Evolutionary conservation across 257 asterid species (phyloP).

Genomic region (Ilex asprella): DNA sequence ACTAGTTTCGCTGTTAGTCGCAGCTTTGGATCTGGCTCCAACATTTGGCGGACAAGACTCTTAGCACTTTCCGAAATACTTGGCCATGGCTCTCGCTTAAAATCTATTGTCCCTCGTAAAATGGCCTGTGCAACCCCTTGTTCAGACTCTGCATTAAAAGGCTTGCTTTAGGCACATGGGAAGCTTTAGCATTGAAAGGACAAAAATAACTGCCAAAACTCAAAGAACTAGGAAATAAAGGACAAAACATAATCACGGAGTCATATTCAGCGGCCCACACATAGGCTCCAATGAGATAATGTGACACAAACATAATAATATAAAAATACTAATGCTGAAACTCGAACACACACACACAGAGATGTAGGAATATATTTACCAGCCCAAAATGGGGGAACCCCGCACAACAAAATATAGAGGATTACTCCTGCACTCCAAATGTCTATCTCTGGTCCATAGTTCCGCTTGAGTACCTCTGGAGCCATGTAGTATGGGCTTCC

Average conservation of each 20-base stretch:
- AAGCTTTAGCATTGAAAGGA: constrained; percentile 7
- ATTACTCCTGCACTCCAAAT: constrained; percentile 97
- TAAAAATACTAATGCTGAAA: not conserved
- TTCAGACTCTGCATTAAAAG: constrained; percentile 71
- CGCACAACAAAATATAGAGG: constrained; percentile 76
- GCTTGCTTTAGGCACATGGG: constrained; percentile 17
- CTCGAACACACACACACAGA: not conserved
- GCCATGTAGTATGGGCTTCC: constrained; percentile 98
- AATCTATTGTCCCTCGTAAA: constrained; percentile 79
- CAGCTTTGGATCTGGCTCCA: constrained; percentile 88
- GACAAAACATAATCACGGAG: too few relatives aligned
- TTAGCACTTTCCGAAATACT: constrained; percentile 81
- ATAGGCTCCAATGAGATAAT: too few relatives aligned
- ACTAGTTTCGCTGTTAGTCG: constrained; percentile 92
- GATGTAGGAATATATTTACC: constrained; percentile 37
- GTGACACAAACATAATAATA: not conserved
- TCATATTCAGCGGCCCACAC: too few relatives aligned
- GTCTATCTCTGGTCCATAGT: constrained; percentile 89
- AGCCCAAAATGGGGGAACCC: constrained; percentile 97
- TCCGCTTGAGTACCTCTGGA: constrained; percentile 86
- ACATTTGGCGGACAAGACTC: constrained; percentile 84
- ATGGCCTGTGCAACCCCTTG: constrained; percentile 99
- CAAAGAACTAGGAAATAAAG: constrained; percentile 2
- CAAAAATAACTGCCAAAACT: not conserved
- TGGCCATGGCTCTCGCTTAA: constrained; percentile 96